phyloP scores from a whole-genome alignment of 352 stramenopile species.

The Phytophthora nicotianae region DNA sequence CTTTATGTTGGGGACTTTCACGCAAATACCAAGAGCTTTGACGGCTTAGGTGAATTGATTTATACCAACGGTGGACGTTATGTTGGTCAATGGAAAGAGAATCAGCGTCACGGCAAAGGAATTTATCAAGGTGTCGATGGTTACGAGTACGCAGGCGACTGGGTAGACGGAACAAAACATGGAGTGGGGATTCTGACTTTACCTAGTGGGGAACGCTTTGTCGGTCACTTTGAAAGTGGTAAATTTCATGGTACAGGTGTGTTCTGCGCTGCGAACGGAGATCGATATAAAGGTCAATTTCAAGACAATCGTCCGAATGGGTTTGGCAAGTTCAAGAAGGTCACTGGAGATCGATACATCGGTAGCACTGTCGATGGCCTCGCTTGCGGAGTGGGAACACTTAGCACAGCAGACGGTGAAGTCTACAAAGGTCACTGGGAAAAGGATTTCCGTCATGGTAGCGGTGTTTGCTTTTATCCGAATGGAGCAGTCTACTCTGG shows the following conservation, averaged over 20 bases:
- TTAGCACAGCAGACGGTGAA: constrained; percentile 84
- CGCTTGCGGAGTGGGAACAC: constrained; percentile 76
- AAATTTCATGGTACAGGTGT: constrained; percentile 79
- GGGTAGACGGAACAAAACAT: constrained; percentile 75
- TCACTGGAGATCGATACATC: constrained; percentile 71
- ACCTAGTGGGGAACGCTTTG: constrained; percentile 83
- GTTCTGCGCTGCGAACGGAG: constrained; percentile 69
- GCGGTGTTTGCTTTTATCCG: constrained; percentile 74
- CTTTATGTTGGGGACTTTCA: constrained; percentile 82
- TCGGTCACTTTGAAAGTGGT: constrained; percentile 82
- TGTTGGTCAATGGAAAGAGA: constrained; percentile 78
- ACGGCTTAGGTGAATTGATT: constrained; percentile 88
- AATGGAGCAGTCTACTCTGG: constrained; percentile 82
- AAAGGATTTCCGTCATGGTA: constrained; percentile 62
- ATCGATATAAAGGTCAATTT: constrained; percentile 85
- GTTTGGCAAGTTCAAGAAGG: constrained; percentile 67
- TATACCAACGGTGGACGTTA: constrained; percentile 87
- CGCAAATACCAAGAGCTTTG: constrained; percentile 43
- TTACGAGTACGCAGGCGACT: constrained; percentile 76
- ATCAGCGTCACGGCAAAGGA: constrained; percentile 67
- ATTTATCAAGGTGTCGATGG: constrained; percentile 66
- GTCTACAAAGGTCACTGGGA: constrained; percentile 90
- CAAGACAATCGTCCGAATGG: constrained; percentile 47
- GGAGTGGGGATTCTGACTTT: constrained; percentile 81
- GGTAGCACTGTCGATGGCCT: constrained; percentile 67